phyloP scores from a whole-genome alignment of 768 basidiomycete genomes.

The Asterophora lycoperdoides region DNA sequence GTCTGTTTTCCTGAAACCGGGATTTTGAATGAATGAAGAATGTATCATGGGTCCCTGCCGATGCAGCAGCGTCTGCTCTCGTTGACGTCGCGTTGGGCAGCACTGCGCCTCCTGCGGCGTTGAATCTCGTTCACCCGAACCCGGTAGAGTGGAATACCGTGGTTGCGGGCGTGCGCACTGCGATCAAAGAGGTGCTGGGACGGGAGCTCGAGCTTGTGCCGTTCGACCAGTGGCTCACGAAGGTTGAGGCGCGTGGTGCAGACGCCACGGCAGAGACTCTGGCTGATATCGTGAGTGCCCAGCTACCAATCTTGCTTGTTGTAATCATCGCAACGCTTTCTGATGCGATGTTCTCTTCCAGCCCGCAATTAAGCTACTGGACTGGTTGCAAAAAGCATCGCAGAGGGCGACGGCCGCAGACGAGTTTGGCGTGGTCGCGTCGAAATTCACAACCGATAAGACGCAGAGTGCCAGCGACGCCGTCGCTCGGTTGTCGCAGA shows the following conservation, averaged over 20 bases:
- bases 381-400: slow-evolving; percentile 25
- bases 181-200: slow-evolving; percentile 3
- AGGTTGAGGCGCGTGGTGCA: slow-evolving; percentile 10
- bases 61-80: slow-evolving; percentile 23
- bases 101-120: slow-evolving; percentile 12
- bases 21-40: slow-evolving; percentile 16
- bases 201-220: slow-evolving; percentile 2
- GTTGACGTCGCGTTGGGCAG: slow-evolving; percentile 25
- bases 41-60: slow-evolving; percentile 27
- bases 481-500: slow-evolving; percentile 2
- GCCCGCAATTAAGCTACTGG: slow-evolving; percentile 33
- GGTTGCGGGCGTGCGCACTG: slow-evolving; percentile 1
- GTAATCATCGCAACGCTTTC: background rate
- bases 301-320: background rate
- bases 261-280: background rate
- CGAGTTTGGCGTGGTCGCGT: slow-evolving; percentile 5
- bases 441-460: slow-evolving; percentile 4
- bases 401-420: slow-evolving; percentile 5
- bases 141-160: slow-evolving; percentile 23
- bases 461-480: background rate
- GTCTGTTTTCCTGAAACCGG: background rate
- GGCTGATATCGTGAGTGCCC: slow-evolving; percentile 4
- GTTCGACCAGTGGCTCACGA: slow-evolving; percentile 16
- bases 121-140: slow-evolving; percentile 32
- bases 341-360: slow-evolving; percentile 3